These are phyloP conservation scores for Podila verticillata DNA, from an alignment of 192 early-diverging fungal species.

Conservation along the genomic window DNA sequence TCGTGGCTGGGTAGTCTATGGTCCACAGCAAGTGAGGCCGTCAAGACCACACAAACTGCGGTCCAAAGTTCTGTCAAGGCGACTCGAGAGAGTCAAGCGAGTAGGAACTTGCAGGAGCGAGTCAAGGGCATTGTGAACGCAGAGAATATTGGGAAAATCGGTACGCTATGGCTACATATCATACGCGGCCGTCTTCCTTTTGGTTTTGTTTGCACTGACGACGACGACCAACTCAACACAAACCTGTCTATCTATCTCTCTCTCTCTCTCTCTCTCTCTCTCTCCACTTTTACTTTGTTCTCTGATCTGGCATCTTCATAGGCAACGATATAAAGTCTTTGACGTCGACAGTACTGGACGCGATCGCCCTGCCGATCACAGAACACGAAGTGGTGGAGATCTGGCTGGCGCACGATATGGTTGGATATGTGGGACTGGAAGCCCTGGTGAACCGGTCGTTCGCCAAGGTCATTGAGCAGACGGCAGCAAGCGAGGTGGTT, in stretches of 20 bases:
- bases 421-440: conserved; percentile 64
- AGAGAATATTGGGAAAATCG: conserved; percentile 68
- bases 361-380: conserved; percentile 66
- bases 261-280: too few relatives aligned
- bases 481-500: conserved; percentile 64
- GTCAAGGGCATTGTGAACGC: conserved; percentile 65
- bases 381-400: conserved; percentile 70
- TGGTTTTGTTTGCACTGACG: not conserved
- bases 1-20: conserved; percentile 62
- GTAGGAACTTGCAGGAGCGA: conserved; percentile 59
- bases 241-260: too few relatives aligned
- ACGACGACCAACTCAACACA: not conserved
- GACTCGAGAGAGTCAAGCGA: conserved; percentile 57
- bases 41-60: conserved; percentile 63
- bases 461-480: conserved; percentile 67
- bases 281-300: not conserved
- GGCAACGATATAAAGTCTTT: conserved; percentile 61
- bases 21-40: conserved; percentile 65
- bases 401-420: conserved; percentile 66
- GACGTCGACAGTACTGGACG: conserved; percentile 61
- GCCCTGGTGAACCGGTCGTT: conserved; percentile 63
- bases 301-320: not conserved
- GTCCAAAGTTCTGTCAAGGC: conserved; percentile 63
- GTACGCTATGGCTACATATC: too few relatives aligned
- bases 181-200: too few relatives aligned